Conservation (phyloP, 176 grass and related monocot genomes). For the Secale cereale region DNA sequence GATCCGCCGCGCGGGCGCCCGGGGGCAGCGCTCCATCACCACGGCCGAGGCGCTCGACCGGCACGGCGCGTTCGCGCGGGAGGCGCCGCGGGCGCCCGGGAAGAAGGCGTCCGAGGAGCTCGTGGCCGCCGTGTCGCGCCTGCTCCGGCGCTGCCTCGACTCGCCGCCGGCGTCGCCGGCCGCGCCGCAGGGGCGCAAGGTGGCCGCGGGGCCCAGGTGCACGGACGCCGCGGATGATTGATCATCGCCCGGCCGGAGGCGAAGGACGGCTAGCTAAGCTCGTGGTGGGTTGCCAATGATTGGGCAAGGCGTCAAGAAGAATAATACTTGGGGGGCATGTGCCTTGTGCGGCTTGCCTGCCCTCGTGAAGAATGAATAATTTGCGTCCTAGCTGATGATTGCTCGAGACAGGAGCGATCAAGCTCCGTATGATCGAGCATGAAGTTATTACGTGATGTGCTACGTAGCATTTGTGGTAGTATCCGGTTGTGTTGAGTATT, state of each 20-base stretch:
- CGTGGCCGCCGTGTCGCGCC: constrained; percentile 54
- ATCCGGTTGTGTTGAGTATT: background rate
- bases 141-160: constrained; percentile 67
- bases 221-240: constrained; percentile 13
- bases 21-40: constrained; percentile 27
- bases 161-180: constrained; percentile 46
- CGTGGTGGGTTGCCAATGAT: constrained; percentile 1
- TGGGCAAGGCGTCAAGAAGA: constrained; percentile 15
- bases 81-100: background rate
- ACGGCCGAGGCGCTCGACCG: constrained; percentile 76
- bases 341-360: background rate
- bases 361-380: constrained; percentile 8
- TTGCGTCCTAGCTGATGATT: constrained; percentile 33
- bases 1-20: constrained; percentile 49
- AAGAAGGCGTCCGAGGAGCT: constrained; percentile 33
- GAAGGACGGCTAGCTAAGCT: background rate
- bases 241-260: background rate
- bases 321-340: constrained; percentile 12
- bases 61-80: constrained; percentile 53
- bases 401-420: constrained; percentile 17
- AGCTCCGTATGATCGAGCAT: constrained; percentile 45
- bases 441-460: constrained; percentile 13
- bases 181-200: constrained; percentile 22
- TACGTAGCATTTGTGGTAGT: background rate
- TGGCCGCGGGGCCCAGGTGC: constrained; percentile 24